Evolutionary conservation across 2,329 filamentous ascomycete species (phyloP), one percentile per base, ranked within the genome.

Genomic region (Fusarium nodosum): DNA sequence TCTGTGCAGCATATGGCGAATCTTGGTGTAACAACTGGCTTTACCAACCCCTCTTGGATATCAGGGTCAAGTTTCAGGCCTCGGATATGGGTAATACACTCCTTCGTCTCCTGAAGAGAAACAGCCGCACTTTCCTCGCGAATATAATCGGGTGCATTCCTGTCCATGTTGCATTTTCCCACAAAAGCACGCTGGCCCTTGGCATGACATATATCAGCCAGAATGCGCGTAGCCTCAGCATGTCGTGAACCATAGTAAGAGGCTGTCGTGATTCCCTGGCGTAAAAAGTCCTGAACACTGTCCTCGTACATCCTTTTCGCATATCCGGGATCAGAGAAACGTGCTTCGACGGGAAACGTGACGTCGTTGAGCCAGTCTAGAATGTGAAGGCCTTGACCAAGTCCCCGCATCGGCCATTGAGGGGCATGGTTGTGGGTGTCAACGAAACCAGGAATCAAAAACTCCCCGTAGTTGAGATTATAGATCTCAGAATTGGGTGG

Each of bases 391-490:
- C 85, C 80, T 70, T 85, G 82, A 7, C 83, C 82, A 7, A 85
- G 77, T 30, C 85, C 82, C 26, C 83, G 79, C 76, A 82, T 81
- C 16, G 82, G 77, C 81, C 82, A 86, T 69, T 87, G 84, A 39
- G 89, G 89, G 0, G 90, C 89, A 72, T 92, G 90, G 64, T 90
- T 90, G 76, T 91, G 90, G 2, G 88, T 90, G 77, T 91, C 89
- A 39, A 91, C 80, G 66, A 89, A 86, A 26, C 87, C 87, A 0
- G 87, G 87, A 46, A 88, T 83, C 3, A 66, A 12, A 2, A 64
- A 64, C 2, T 64, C 61, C 18, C 61, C 60, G 4, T 16, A 12
- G 0, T n/a, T 2, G 0, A 64, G 15, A n/a, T 1, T 22, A 3
- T 39, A 0, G 0, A 41, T 24, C 15, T 34, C 39, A 5, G 51